These are phyloP conservation scores for Rhodotorula graminis DNA, from an alignment of 768 basidiomycete species.

Conservation along the genomic window DNA sequence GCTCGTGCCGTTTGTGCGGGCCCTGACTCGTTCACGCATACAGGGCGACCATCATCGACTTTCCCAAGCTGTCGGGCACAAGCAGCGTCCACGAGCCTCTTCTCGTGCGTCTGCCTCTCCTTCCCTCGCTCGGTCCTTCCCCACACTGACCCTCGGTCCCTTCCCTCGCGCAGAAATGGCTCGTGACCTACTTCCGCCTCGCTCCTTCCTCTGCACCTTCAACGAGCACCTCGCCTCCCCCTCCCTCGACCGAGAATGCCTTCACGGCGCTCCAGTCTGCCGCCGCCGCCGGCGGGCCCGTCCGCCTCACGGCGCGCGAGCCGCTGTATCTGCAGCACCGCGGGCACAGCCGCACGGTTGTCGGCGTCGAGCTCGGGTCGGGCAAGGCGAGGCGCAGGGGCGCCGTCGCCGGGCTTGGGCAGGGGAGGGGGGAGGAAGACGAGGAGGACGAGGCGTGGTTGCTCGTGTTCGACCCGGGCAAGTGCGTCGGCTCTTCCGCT, in stretches of 20 bases:
- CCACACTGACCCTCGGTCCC: background rate
- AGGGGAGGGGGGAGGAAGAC: background rate
- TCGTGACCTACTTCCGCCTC: slow-evolving; percentile 36
- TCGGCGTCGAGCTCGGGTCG: slow-evolving; percentile 35
- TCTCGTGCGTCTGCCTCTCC: slow-evolving; percentile 1
- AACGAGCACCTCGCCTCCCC: background rate
- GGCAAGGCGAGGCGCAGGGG: background rate
- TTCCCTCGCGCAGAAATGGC: slow-evolving; percentile 23
- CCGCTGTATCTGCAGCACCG: slow-evolving; percentile 43
- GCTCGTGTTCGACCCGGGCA: slow-evolving; percentile 40
- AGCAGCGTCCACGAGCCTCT: slow-evolving; percentile 22
- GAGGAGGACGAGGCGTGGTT: slow-evolving; percentile 30
- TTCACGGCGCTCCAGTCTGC: background rate
- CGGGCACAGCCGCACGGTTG: slow-evolving; percentile 40
- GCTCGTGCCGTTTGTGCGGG: no score
- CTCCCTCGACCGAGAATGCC: background rate
- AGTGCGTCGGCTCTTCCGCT: slow-evolving; percentile 11
- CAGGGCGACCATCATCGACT: slow-evolving; percentile 39
- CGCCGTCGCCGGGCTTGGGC: background rate
- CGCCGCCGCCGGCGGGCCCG: background rate
- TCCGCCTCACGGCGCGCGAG: slow-evolving; percentile 22
- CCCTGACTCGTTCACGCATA: background rate
- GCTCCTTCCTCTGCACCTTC: background rate
- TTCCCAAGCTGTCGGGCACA: slow-evolving; percentile 20
- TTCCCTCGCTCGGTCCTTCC: background rate